Evolutionary conservation across 179 eudicot species (phyloP).

Genomic region (Heliamphora pulchella): DNA sequence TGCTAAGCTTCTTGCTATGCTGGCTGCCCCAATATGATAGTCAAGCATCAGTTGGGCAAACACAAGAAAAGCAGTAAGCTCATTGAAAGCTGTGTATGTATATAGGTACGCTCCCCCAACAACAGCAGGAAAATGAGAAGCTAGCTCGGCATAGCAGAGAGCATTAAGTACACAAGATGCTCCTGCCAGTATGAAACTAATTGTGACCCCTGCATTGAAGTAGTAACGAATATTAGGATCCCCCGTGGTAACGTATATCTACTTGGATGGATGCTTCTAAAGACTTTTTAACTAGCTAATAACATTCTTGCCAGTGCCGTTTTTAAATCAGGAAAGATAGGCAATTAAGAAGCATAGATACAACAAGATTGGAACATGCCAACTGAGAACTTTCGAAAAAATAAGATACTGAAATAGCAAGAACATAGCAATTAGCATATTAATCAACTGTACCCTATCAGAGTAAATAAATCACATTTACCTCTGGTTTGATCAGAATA

Average conservation of each 20-base stretch:
- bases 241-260: background rate
- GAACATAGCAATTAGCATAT: background rate
- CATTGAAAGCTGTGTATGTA: conserved; percentile 89
- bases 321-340: background rate
- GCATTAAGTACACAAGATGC: conserved; percentile 89
- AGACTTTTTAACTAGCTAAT: too few species aligned
- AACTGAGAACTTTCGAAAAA: background rate
- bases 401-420: conserved; percentile 3
- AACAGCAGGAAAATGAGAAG: conserved; percentile 91
- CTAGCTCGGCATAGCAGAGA: conserved; percentile 90
- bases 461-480: background rate
- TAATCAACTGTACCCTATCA: background rate
- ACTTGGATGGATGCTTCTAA: background rate
- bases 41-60: conserved; percentile 91
- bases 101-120: conserved; percentile 97
- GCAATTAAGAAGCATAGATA: background rate
- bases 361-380: background rate
- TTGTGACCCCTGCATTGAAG: conserved; percentile 67
- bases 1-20: conserved; percentile 94
- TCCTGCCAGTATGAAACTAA: conserved; percentile 86
- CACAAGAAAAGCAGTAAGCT: conserved; percentile 94
- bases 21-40: conserved; percentile 96
- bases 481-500: background rate
- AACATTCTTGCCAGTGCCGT: too few species aligned
- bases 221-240: conserved; percentile 3